phyloP scores from a whole-genome alignment of 768 basidiomycete species.

The Nidularia pulvinata region DNA sequence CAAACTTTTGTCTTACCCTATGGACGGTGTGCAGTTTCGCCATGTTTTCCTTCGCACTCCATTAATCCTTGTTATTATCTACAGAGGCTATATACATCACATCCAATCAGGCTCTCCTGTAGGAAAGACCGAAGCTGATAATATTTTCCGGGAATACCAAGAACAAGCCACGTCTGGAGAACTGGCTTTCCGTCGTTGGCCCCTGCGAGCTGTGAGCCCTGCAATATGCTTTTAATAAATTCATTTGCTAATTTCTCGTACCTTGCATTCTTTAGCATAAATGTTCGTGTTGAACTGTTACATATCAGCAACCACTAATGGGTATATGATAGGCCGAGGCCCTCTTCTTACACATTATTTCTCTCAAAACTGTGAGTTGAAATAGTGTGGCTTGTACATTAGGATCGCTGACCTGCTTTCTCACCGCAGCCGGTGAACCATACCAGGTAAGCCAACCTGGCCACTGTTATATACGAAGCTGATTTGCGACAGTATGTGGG shows the following conservation, averaged over 20 bases:
- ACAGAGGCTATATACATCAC: conserved; percentile 65
- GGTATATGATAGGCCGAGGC: conserved; percentile 53
- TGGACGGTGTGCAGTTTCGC: conserved; percentile 28
- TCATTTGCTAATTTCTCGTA: conserved; percentile 1
- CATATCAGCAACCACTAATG: conserved; percentile 1
- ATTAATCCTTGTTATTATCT: neutral
- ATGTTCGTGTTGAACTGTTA: conserved; percentile 34
- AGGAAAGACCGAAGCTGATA: conserved; percentile 47
- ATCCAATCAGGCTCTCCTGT: conserved; percentile 40
- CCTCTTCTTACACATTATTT: conserved; percentile 78
- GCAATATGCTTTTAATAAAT: neutral
- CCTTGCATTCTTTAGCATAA: conserved; percentile 51
- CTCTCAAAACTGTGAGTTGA: conserved; percentile 73
- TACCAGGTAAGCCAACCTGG: conserved; percentile 53
- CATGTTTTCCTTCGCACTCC: neutral
- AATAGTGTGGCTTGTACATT: neutral
- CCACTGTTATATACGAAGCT: neutral
- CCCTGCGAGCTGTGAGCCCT: conserved; percentile 58
- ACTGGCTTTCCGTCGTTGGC: conserved; percentile 71
- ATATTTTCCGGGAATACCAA: conserved; percentile 68
- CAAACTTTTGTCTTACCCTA: conserved; percentile 54
- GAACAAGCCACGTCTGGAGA: conserved; percentile 53
- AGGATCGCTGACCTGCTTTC: conserved; percentile 1
- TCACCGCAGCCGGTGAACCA: conserved; percentile 65
- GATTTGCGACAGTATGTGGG: conserved; percentile 63